Evolutionary conservation across 1,284 basidiomycete species (phyloP).

Genomic region (Microbotryum saponariae): DNA sequence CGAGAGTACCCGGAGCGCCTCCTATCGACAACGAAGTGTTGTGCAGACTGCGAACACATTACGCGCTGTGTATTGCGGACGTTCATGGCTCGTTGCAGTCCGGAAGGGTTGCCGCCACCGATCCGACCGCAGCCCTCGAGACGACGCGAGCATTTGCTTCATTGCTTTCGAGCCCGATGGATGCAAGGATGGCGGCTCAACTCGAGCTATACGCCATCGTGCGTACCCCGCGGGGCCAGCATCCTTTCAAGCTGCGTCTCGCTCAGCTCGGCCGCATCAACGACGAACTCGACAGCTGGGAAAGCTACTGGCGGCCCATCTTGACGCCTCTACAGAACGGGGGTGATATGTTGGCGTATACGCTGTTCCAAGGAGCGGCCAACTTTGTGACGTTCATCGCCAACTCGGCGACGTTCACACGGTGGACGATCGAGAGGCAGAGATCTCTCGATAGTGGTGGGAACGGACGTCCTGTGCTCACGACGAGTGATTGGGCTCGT

Average conservation of each 20-base stretch:
- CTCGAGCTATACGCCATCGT: slow-evolving; percentile 27
- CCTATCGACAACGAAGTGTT: slow-evolving; percentile 15
- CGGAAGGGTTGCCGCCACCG: slow-evolving; percentile 18
- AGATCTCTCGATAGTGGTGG: slow-evolving; percentile 19
- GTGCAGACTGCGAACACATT: not conserved
- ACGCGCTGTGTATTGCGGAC: slow-evolving; percentile 15
- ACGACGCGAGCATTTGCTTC: slow-evolving; percentile 15
- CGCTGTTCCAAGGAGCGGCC: slow-evolving; percentile 13
- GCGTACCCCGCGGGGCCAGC: slow-evolving; percentile 6
- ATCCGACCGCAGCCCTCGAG: slow-evolving; percentile 15
- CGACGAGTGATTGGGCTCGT: slow-evolving; percentile 9
- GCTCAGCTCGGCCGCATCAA: slow-evolving; percentile 22
- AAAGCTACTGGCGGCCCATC: slow-evolving; percentile 20
- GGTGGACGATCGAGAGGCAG: slow-evolving; percentile 21
- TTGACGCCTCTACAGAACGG: slow-evolving; percentile 16
- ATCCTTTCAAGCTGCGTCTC: slow-evolving; percentile 18
- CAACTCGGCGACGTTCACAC: slow-evolving; percentile 20
- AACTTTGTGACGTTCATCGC: slow-evolving; percentile 22
- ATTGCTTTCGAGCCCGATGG: slow-evolving; percentile 15
- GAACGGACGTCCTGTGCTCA: slow-evolving; percentile 19
- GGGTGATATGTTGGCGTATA: slow-evolving; percentile 27
- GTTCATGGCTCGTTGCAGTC: slow-evolving; percentile 22
- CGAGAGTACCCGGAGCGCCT: not conserved
- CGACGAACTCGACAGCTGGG: slow-evolving; percentile 22
- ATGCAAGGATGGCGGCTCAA: slow-evolving; percentile 16